These are phyloP conservation scores for Serendipita indica DNA, from an alignment of 768 basidiomycete genomes.

Conservation along the genomic window DNA sequence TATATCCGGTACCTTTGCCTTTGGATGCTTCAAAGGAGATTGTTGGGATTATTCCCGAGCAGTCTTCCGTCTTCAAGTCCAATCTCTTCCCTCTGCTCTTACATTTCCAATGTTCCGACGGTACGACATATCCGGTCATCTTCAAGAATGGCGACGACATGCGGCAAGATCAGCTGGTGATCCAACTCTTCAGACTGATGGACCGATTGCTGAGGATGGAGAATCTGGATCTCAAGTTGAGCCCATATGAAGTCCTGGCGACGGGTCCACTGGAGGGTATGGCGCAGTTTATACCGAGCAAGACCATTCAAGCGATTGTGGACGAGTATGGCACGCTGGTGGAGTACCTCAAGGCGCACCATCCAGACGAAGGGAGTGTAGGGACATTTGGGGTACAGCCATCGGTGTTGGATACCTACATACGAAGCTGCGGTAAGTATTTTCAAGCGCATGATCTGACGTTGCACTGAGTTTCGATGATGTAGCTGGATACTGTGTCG, in stretches of 20 bases:
- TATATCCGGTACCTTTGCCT: constrained; percentile 70
- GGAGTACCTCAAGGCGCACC: constrained; percentile 70
- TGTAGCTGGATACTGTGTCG: constrained; percentile 93
- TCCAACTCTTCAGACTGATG: constrained; percentile 98
- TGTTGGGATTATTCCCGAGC: constrained; percentile 78
- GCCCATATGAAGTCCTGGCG: constrained; percentile 83
- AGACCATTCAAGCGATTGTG: constrained; percentile 87
- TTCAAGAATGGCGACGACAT: constrained; percentile 99
- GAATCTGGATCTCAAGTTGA: constrained; percentile 84
- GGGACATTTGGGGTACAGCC: constrained; percentile 94
- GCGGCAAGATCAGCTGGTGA: constrained; percentile 94
- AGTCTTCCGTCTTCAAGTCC: constrained; percentile 93
- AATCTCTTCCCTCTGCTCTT: constrained; percentile 85
- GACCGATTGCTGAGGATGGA: constrained; percentile 85
- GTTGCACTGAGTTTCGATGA: constrained; percentile 12
- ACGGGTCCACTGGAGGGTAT: constrained; percentile 88
- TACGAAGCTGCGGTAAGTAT: constrained; percentile 84
- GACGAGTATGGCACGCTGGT: constrained; percentile 80
- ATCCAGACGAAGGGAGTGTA: constrained; percentile 89
- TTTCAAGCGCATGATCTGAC: constrained; percentile 8
- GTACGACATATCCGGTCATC: constrained; percentile 82
- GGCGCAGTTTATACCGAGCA: constrained; percentile 91
- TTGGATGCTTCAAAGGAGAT: constrained; percentile 77
- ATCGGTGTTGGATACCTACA: constrained; percentile 86
- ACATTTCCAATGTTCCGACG: constrained; percentile 75